Conservation (phyloP, 441 rosid genomes). For the Syzygium malaccense region DNA sequence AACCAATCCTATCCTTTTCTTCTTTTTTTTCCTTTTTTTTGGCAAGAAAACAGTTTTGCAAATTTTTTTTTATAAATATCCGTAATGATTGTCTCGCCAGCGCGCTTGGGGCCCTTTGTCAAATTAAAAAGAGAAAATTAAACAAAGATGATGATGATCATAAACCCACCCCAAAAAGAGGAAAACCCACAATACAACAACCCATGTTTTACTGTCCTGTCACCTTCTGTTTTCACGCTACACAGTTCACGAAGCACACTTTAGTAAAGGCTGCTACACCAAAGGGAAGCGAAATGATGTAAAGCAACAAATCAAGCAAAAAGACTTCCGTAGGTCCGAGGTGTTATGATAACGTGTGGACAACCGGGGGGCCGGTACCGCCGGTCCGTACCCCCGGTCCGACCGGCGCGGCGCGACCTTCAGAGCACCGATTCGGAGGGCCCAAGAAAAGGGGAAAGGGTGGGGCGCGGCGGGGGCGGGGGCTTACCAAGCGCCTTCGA, state of each 20-base stretch:
- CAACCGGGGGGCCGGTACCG: neutral
- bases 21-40: neutral
- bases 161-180: neutral
- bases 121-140: neutral
- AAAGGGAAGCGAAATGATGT: accelerated
- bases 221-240: neutral
- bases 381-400: neutral
- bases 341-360: too few relatives aligned
- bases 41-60: neutral
- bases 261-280: neutral
- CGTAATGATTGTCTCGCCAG: neutral
- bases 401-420: neutral
- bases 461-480: too few relatives aligned
- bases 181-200: neutral
- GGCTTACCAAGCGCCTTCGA: neutral
- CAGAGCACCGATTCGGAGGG: neutral
- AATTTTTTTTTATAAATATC: too few relatives aligned
- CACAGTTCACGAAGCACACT: neutral
- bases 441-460: too few relatives aligned
- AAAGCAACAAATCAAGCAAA: neutral
- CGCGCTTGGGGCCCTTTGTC: neutral
- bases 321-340: too few relatives aligned
- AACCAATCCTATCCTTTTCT: too few relatives aligned
- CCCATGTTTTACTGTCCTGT: neutral
- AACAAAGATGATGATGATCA: neutral